Percentiles rank a stretch among this genome's conserved stretches.
Evolutionary conservation across 2,329 filamentous ascomycete genomes (phyloP).

Genomic region (Penicillium sclerotiorum): DNA sequence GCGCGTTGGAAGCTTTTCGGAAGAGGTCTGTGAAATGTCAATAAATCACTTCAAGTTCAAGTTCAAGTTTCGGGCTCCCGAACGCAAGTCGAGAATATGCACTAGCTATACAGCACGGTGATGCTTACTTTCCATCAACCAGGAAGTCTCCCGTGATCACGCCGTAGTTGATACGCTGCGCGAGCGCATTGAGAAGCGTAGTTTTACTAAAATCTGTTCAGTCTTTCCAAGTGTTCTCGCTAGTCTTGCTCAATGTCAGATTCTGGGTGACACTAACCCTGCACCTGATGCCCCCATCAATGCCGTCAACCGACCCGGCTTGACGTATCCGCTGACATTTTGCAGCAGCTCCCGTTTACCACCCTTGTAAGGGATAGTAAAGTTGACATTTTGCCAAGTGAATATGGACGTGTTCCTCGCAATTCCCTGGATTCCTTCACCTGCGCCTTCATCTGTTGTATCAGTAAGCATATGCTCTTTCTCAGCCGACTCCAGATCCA

Average conservation of each 20-base stretch:
- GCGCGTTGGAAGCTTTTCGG: conserved; percentile 55
- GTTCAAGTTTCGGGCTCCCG: too few relatives aligned
- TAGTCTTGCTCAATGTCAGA: too few relatives aligned
- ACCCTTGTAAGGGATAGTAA: conserved; percentile 57
- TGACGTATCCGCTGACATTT: conserved; percentile 71
- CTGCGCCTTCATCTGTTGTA: conserved; percentile 18
- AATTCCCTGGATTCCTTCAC: conserved; percentile 50
- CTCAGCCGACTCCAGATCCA: conserved; percentile 56
- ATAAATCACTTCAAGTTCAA: background rate
- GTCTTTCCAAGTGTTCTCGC: too few relatives aligned
- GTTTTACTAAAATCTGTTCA: conserved; percentile 45
- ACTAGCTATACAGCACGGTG: background rate
- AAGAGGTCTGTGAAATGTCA: conserved; percentile 33
- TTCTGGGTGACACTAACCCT: conserved; percentile 41
- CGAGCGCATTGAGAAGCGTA: conserved; percentile 50
- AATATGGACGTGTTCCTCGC: conserved; percentile 71
- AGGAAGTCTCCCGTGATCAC: conserved; percentile 48
- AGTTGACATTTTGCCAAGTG: conserved; percentile 85
- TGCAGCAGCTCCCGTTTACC: conserved; percentile 55
- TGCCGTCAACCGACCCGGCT: conserved; percentile 75
- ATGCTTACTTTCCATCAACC: conserved; percentile 47
- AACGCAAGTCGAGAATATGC: too few relatives aligned
- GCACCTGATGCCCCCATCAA: conserved; percentile 77
- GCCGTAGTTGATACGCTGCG: conserved; percentile 49
- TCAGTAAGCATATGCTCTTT: conserved; percentile 22